Evolutionary conservation across 1,284 basidiomycete genomes (phyloP).

Genomic region (Marasmius fiardii): DNA sequence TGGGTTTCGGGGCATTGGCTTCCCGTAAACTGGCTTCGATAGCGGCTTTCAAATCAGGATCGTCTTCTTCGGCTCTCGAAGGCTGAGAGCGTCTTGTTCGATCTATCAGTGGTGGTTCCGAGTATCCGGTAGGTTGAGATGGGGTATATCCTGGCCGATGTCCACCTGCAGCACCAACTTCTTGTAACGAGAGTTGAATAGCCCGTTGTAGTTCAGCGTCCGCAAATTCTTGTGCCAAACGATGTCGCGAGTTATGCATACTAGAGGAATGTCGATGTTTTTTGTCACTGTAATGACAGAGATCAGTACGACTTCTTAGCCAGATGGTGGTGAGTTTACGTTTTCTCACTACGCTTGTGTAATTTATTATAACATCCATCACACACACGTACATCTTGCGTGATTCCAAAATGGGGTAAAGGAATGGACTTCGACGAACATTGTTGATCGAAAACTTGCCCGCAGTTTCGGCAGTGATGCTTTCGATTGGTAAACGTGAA

Average conservation of each 20-base stretch:
- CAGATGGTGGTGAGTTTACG: constrained; percentile 37
- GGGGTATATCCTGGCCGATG: constrained; percentile 67
- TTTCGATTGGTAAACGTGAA: constrained; percentile 98
- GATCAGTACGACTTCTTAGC: not conserved
- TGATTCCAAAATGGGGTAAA: constrained; percentile 92
- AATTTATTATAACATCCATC: constrained; percentile 85
- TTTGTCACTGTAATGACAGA: constrained; percentile 3
- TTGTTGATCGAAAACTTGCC: constrained; percentile 92
- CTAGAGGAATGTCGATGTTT: constrained; percentile 49
- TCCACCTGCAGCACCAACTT: constrained; percentile 55
- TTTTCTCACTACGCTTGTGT: constrained; percentile 53
- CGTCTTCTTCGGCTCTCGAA: constrained; percentile 77
- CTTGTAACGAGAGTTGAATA: constrained; percentile 87
- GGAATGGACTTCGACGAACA: constrained; percentile 87
- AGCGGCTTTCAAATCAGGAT: constrained; percentile 90
- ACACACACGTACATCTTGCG: constrained; percentile 92
- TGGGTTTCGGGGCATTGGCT: constrained; percentile 74
- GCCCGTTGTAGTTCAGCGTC: constrained; percentile 93
- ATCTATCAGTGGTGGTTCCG: constrained; percentile 75
- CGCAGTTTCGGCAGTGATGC: constrained; percentile 98
- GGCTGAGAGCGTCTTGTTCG: constrained; percentile 40
- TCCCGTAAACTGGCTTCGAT: constrained; percentile 95
- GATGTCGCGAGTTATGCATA: constrained; percentile 44
- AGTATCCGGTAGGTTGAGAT: constrained; percentile 54
- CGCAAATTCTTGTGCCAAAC: constrained; percentile 59